These are phyloP conservation scores for Centella asiatica DNA, from an alignment of 129 eudicot genomes.

Conservation along the genomic window DNA sequence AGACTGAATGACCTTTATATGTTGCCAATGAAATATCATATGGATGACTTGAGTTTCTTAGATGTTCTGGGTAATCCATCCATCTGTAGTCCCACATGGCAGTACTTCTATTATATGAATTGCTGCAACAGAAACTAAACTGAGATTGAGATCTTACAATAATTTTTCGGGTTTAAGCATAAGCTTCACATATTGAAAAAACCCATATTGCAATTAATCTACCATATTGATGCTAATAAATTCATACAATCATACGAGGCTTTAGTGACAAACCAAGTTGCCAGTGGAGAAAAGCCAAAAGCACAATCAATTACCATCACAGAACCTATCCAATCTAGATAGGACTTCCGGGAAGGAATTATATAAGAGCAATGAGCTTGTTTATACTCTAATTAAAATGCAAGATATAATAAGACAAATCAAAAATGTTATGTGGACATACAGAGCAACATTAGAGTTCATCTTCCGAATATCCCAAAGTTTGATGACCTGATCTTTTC, in stretches of 20 bases:
- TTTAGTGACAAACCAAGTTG: not conserved
- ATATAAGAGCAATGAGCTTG: not conserved
- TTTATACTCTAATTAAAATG: not conserved
- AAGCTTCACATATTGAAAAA: not conserved
- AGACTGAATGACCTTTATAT: constrained; percentile 82
- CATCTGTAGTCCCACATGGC: constrained; percentile 96
- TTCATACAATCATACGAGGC: not conserved
- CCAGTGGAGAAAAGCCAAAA: not conserved
- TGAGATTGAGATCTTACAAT: not conserved
- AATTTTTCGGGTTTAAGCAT: not conserved
- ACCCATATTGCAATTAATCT: not conserved
- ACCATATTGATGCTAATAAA: not conserved
- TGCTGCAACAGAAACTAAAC: constrained; percentile 27
- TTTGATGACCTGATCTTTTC: constrained; percentile 87
- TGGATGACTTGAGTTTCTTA: constrained; percentile 44
- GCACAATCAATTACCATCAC: not conserved
- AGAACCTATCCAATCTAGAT: not conserved
- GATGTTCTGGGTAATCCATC: constrained; percentile 78
- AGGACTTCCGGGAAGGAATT: not conserved
- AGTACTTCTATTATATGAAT: constrained; percentile 20
- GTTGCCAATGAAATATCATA: constrained; percentile 68
- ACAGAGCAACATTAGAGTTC: constrained; percentile 66
- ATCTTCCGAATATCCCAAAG: constrained; percentile 95
- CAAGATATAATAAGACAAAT: not conserved
- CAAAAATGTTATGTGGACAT: constrained; percentile 15